Base-by-base conservation (phyloP, 768 basidiomycete species). In the Filobasidium wieringae region DNA sequence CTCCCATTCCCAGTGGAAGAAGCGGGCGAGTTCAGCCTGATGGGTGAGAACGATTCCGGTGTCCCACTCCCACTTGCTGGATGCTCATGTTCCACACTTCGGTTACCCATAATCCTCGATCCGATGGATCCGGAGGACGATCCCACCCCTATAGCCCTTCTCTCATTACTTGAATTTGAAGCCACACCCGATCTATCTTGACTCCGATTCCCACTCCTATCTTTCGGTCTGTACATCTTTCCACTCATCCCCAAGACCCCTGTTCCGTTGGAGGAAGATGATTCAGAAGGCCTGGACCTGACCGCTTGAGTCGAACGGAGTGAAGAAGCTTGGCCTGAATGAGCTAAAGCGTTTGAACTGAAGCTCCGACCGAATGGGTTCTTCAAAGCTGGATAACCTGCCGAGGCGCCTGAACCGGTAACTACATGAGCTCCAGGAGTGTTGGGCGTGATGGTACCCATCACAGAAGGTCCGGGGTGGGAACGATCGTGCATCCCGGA, bases 351-450 rank as follows among this genome's bases (percentile, higher is more conserved):
- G 34, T 47, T 50, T 37, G 56, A 57, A 37, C 56, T 57, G 36
- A 57, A 51, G 32, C 56, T 55, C 22, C 34, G 49, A 26, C 17
- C 51, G 31, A 60, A 60, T 26, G 59, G 59, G 33, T 60, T 60
- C 36, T 47, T 32, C 54, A 60, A 52, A 7, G 59, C 59, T 2
- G 59, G 59, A n/a, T 55, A 51, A 37, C 36, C 36, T 9, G 36
- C n/a, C 36, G 36, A 37, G 11, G 11, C 36, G 11, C 11, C 9
- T 37, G 36, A 9, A 37, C 36, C n/a, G 32, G 52, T 47, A 4
- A 15, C 30, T 2, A 31, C 27, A 27, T 9, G 22, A 41, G 12
- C 37, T 40, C 17, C 43, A 11, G 43, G 22, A 24, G 15, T 27
- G 14, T 5, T 47, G 11, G 43, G 2, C n/a, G 43, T 24, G 4